Conservation (phyloP, 805 yeast species). For the Metahyphopichia silvanorum region DNA sequence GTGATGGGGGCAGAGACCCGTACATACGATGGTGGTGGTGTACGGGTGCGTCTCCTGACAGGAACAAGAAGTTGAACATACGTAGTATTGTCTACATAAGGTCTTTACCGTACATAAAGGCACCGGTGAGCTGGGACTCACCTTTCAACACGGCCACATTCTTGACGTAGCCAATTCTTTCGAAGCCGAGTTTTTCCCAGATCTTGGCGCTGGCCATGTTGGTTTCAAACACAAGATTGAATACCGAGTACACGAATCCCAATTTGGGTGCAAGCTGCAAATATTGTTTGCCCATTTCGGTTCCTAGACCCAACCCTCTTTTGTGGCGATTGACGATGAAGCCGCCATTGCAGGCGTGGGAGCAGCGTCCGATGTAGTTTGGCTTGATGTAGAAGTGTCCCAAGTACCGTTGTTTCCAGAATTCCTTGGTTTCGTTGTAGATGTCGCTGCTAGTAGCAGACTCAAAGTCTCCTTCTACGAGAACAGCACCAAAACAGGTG, state of each 20-base stretch:
- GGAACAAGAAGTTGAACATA: no score
- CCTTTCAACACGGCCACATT: slow-evolving; percentile 76
- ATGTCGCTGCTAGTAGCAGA: slow-evolving; percentile 1
- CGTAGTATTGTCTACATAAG: slow-evolving; percentile 15
- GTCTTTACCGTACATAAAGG: slow-evolving; percentile 72
- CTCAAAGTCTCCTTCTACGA: slow-evolving; percentile 41
- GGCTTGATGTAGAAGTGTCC: slow-evolving; percentile 86
- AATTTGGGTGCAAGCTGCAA: slow-evolving; percentile 69
- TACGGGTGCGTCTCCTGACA: no score
- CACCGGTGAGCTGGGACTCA: slow-evolving; percentile 61
- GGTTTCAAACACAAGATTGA: slow-evolving; percentile 81
- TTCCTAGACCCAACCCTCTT: slow-evolving; percentile 72
- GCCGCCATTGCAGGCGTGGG: slow-evolving; percentile 87
- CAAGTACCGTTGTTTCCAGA: slow-evolving; percentile 48
- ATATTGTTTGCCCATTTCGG: slow-evolving; percentile 64
- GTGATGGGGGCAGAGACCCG: no score
- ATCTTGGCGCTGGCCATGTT: slow-evolving; percentile 71
- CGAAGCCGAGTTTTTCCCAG: slow-evolving; percentile 85
- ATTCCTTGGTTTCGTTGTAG: slow-evolving; percentile 7
- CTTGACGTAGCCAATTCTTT: slow-evolving; percentile 69
- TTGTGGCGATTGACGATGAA: slow-evolving; percentile 60
- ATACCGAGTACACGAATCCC: slow-evolving; percentile 81
- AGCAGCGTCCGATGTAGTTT: slow-evolving; percentile 78
- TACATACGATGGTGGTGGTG: no score
- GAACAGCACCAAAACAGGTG: slow-evolving; percentile 58